Base-by-base conservation (phyloP, 2,329 filamentous ascomycete species). In the Colletotrichum lentis region DNA sequence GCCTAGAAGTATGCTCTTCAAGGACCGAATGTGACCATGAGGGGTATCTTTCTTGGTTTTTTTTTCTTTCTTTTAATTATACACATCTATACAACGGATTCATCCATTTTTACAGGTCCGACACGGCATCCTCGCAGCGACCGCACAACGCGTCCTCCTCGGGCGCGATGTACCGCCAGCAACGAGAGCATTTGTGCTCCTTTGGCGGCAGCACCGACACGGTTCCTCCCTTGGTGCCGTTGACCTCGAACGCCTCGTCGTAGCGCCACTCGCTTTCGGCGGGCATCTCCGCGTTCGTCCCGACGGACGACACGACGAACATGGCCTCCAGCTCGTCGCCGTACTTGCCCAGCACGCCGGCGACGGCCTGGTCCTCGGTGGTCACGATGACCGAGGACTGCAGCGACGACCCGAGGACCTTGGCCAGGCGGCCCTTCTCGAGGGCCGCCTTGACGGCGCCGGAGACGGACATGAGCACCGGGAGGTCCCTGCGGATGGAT, bases 111-210 rank as follows among this genome's bases (percentile, higher is more conserved):
- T 58, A 62, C 63, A 67, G 14, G 18, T 14, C 39, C 18, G 52
- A 73, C 18, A 95, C 85, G 43, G 90, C 87, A 14, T 87, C 85
- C 37, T 90, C 88, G 77, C 95, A 98, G 75, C 93, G 83, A 56
- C 78, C 79, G 78, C 95, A 98, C 20, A 97, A 80, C 46, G 81
- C 77, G 20, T 91, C 88, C 72, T 90, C 84, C 55, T 80, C 79
- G n/a, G 85, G 82, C n/a, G 91, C 89, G 27, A 91, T 84, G 77
- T 93, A 97, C 70, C 91, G 88, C 96, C 96, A 99, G 80, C 96
- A 99, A 58, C 96, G 85, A 0, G 87, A 84, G 77, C 96, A 99
- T 78, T 98, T 99, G 54, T 84, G 80, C 14, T 83, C 74, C 72
- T 73, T 76, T 1, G 86, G 86, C 65, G 86, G 83, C 58, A 84